Evolutionary conservation across 2,329 filamentous ascomycete species (phyloP), one percentile per base, ranked within the genome.

Genomic region (Fusarium devonianum): DNA sequence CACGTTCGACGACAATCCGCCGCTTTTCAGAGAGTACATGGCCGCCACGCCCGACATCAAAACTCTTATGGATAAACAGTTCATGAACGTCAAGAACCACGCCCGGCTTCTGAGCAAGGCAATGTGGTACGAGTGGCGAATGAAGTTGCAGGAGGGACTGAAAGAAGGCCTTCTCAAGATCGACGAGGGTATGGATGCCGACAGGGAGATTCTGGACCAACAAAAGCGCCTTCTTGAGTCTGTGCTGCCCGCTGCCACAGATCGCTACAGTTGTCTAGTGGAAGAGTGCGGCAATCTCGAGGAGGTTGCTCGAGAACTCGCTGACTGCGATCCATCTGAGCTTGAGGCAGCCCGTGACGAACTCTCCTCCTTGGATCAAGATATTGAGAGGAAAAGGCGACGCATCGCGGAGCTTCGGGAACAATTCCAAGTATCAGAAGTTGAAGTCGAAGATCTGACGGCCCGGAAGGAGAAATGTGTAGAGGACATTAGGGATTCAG

Each of bases 111-210:
- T 92, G 40, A 97, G 93, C 75, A 97, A 97, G 69, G 91, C 90
- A 48, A 92, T 94, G 78, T 99, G 94, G 94, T 99, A 99, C 69
- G 89, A 93, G 66, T 99, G 94, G 94, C 87, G 94, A 29, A 93
- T 90, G 80, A 93, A 94, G 65, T 81, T 97, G 17, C 86, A 92
- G 46, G 74, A 87, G 56, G 89, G 90, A 13, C 80, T 99, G 26
- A 92, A 89, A 67, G 86, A 91, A 62, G 92, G 90, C 4, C 81
- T 97, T 3, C 71, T 89, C 44, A 85, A 83, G 53, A 94, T 92
- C 48, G 78, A 84, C 1, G 83, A 89, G 47, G 90, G 87, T 14
- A 90, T 99, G 84, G 81, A 84, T 35, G 75, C 76, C 1, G 94
- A 99, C 61, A 84, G 89, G 41, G 76, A 81, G 44, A 66, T 84